A percentile compares a stretch with the other conserved stretches of the same genome.
These are phyloP conservation scores for Panaeolus papilionaceus DNA, from an alignment of 768 basidiomycete species.

Conservation along the genomic window DNA sequence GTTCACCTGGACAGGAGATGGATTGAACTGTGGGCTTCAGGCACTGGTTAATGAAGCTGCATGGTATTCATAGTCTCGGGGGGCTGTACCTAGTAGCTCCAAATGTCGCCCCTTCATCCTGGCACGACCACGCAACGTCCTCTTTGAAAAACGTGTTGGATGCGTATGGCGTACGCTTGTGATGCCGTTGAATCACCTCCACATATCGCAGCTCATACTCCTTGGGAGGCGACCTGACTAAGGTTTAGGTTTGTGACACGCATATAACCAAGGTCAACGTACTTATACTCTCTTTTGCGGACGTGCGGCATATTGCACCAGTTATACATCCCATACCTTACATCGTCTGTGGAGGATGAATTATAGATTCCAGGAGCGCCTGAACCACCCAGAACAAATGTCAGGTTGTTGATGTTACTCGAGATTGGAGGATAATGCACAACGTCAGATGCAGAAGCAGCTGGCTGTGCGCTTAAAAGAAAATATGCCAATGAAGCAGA, in stretches of 20 bases:
- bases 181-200: conserved; percentile 59
- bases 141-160: conserved; percentile 60
- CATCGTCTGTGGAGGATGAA: conserved; percentile 45
- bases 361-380: conserved; percentile 55
- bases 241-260: background rate
- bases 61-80: background rate
- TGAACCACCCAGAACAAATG: conserved; percentile 46
- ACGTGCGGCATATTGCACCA: conserved; percentile 67
- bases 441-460: background rate
- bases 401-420: conserved; percentile 49
- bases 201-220: conserved; percentile 50
- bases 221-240: conserved; percentile 39
- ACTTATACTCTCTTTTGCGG: conserved; percentile 51
- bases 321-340: conserved; percentile 51
- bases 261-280: conserved; percentile 20
- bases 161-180: conserved; percentile 57
- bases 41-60: conserved; percentile 22
- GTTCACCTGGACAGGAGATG: conserved; percentile 42
- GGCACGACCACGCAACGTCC: conserved; percentile 50
- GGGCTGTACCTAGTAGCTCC: conserved; percentile 35
- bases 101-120: conserved; percentile 44
- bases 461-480: conserved; percentile 16
- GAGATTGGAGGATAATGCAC: conserved; percentile 46
- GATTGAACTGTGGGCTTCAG: conserved; percentile 33
- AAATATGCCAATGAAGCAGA: conserved; percentile 22